phyloP scores from a whole-genome alignment of 1,284 basidiomycete species.

The Ganoderma boninense region DNA sequence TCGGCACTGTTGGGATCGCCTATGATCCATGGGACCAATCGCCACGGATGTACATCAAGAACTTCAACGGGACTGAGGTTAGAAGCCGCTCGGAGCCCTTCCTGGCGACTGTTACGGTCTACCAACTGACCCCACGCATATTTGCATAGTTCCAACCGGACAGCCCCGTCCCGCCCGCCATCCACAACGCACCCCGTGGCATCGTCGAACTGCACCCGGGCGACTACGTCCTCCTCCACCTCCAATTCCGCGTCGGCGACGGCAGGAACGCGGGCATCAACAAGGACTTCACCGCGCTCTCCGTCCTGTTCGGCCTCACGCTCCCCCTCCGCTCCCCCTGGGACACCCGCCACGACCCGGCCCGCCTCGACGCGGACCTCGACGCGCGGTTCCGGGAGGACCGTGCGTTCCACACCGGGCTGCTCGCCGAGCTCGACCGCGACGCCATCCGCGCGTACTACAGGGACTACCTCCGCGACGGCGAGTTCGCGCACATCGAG shows the following conservation, averaged over 20 bases:
- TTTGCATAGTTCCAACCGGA: neutral
- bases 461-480: neutral
- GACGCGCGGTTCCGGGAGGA: neutral
- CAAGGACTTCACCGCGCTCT: neutral
- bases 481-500: neutral
- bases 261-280: neutral
- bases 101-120: neutral
- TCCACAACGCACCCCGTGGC: neutral
- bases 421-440: neutral
- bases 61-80: neutral
- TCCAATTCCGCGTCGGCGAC: constrained; percentile 1
- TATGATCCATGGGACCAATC: neutral
- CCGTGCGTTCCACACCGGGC: neutral
- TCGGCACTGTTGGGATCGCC: neutral
- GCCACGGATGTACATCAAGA: neutral
- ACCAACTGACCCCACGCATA: neutral
- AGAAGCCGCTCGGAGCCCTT: neutral
- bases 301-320: neutral
- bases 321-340: neutral
- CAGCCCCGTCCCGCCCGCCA: neutral
- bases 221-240: neutral
- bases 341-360: neutral
- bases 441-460: neutral
- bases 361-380: neutral
- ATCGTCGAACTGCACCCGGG: neutral